These are phyloP conservation scores for Peribolospora baueri DNA, from an alignment of 768 basidiomycete species.

Conservation along the genomic window DNA sequence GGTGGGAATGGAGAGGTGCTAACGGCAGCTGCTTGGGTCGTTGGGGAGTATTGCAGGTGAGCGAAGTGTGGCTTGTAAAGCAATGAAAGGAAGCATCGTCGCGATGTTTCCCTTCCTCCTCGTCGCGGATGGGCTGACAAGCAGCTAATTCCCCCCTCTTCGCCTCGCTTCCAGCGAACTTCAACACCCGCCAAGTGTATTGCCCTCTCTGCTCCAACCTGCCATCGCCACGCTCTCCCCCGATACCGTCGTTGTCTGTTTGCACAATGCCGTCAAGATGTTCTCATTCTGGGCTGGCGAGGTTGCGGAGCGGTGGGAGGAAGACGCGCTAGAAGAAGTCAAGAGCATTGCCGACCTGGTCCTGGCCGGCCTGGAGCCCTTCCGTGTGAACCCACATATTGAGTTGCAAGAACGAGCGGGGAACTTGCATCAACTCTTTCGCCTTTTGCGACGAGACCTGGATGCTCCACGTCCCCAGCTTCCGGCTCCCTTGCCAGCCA, in stretches of 20 bases:
- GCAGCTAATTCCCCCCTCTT: conserved; percentile 3
- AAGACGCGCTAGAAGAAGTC: conserved; percentile 40
- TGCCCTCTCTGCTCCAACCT: conserved; percentile 43
- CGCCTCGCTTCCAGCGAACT: conserved; percentile 33
- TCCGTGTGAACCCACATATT: conserved; percentile 40
- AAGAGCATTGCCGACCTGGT: conserved; percentile 39
- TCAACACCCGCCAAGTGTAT: conserved; percentile 46
- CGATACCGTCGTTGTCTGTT: conserved; percentile 48
- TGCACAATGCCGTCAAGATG: conserved; percentile 62
- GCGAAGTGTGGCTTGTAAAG: conserved; percentile 15
- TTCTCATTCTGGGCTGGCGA: conserved; percentile 66
- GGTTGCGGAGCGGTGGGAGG: conserved; percentile 50
- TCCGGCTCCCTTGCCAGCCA: neutral
- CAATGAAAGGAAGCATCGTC: conserved; percentile 1
- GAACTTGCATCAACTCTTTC: conserved; percentile 13
- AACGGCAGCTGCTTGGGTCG: conserved; percentile 90
- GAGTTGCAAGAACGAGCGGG: conserved; percentile 77
- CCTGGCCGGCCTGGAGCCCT: conserved; percentile 32
- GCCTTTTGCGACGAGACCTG: conserved; percentile 15
- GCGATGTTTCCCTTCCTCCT: neutral
- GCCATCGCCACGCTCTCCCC: conserved; percentile 31
- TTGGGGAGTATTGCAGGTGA: conserved; percentile 78
- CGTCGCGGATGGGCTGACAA: neutral
- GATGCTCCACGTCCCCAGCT: conserved; percentile 4
- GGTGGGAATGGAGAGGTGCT: conserved; percentile 41